phyloP scores from a whole-genome alignment of 164 flowering plant species.

The Hamamelis virginiana region DNA sequence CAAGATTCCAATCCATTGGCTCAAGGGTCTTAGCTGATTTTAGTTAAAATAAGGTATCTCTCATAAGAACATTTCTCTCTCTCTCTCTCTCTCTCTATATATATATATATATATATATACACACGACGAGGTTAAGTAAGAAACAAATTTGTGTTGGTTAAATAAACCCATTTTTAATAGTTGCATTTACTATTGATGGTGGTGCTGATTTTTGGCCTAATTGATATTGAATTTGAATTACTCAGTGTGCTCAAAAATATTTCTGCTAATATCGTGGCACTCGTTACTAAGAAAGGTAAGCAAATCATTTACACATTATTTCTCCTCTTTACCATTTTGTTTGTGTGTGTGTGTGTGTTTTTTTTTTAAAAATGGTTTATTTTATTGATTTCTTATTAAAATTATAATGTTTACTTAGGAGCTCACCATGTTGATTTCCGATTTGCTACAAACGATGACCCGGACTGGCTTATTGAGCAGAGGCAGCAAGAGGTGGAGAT shows the following conservation, averaged over 20 bases:
- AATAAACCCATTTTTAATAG: background rate
- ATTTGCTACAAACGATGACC: slow-evolving; percentile 45
- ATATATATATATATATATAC: too few species aligned
- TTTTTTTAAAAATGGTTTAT: background rate
- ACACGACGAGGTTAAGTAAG: too few species aligned
- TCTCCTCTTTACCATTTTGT: background rate
- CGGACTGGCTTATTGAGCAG: slow-evolving; percentile 51
- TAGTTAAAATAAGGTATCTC: too few species aligned
- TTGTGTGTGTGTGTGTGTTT: too few species aligned
- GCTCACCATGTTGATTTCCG: slow-evolving; percentile 61
- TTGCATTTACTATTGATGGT: too few species aligned
- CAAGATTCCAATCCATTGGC: too few species aligned
- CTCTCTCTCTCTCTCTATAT: too few species aligned
- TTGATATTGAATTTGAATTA: background rate
- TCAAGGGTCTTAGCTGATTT: too few species aligned
- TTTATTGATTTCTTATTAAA: background rate
- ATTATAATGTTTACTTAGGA: slow-evolving; percentile 21
- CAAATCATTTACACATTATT: background rate
- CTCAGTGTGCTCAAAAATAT: slow-evolving; percentile 54
- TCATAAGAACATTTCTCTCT: too few species aligned
- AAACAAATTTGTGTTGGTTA: too few species aligned
- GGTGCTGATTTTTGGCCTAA: background rate
- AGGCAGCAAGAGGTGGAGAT: slow-evolving; percentile 55
- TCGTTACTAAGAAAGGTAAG: slow-evolving; percentile 54
- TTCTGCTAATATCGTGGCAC: slow-evolving; percentile 48